These are phyloP conservation scores for Aspergillus ruber DNA, from an alignment of 2,329 filamentous ascomycete species.

Conservation along the genomic window DNA sequence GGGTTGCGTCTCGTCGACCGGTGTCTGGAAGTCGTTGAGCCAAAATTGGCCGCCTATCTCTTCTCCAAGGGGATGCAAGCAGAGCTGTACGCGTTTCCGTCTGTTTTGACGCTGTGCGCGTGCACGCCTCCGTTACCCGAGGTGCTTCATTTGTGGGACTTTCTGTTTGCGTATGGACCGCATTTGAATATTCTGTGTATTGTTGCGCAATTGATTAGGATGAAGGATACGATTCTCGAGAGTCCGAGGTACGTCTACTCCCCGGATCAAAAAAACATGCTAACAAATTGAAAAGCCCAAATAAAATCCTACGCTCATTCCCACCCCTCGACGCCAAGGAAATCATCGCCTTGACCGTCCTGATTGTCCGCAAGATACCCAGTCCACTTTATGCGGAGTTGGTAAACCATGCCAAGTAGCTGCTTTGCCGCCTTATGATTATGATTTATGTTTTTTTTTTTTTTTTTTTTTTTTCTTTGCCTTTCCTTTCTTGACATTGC, in stretches of 20 bases:
- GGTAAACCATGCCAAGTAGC: conserved; percentile 66
- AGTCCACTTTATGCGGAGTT: conserved; percentile 87
- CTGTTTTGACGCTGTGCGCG: conserved; percentile 86
- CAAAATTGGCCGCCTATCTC: conserved; percentile 76
- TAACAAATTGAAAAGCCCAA: conserved; percentile 57
- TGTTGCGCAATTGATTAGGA: conserved; percentile 85
- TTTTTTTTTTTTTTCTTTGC: neutral
- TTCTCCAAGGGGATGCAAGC: conserved; percentile 82
- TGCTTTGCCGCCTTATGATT: neutral
- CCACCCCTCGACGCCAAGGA: conserved; percentile 75
- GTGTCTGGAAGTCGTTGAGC: conserved; percentile 83
- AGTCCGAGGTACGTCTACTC: conserved; percentile 64
- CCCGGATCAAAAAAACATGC: neutral
- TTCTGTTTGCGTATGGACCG: conserved; percentile 89
- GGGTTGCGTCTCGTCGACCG: conserved; percentile 87
- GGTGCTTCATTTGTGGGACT: conserved; percentile 91
- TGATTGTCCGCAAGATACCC: conserved; percentile 83
- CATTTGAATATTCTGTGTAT: conserved; percentile 96
- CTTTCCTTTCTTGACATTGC: neutral
- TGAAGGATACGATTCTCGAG: conserved; percentile 74
- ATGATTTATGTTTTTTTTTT: neutral
- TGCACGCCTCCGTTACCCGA: conserved; percentile 93
- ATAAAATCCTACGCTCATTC: conserved; percentile 82
- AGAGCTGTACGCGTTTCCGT: conserved; percentile 93
- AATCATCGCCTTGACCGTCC: conserved; percentile 77